These are phyloP conservation scores for Umbelopsis sp. DNA, from an alignment of 192 early-diverging fungal genomes.

Conservation along the genomic window DNA sequence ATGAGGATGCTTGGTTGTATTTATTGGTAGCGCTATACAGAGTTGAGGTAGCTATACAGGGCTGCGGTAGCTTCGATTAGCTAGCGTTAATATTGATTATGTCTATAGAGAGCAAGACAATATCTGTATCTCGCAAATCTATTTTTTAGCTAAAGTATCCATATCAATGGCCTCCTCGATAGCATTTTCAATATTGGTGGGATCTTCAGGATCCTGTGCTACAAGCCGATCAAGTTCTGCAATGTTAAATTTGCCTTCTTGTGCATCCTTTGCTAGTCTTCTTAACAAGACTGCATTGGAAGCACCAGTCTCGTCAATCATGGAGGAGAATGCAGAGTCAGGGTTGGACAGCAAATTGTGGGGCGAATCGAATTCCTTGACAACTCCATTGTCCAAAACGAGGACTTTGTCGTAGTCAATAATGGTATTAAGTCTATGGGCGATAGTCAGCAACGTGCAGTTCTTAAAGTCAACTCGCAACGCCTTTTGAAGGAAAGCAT, in stretches of 20 bases:
- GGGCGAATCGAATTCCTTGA: conserved; percentile 57
- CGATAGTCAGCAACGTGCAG: conserved; percentile 71
- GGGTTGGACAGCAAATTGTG: conserved; percentile 46
- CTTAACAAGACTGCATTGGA: conserved; percentile 60
- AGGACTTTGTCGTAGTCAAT: conserved; percentile 50
- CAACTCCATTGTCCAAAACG: conserved; percentile 46
- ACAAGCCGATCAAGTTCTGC: conserved; percentile 10
- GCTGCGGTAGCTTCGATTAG: no score
- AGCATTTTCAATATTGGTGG: no score
- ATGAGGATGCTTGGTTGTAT: no score
- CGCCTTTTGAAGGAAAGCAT: conserved; percentile 72
- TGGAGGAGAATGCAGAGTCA: conserved; percentile 49
- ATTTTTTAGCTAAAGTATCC: no score
- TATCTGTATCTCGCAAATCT: no score
- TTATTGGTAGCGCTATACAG: no score
- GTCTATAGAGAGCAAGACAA: no score
- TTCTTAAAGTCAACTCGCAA: conserved; percentile 66
- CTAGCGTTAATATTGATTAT: no score
- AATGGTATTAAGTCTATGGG: conserved; percentile 75
- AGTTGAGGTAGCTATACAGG: no score
- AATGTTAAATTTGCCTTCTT: conserved; percentile 23
- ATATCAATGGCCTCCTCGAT: no score
- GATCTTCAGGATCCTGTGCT: background rate
- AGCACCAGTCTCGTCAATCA: conserved; percentile 73
- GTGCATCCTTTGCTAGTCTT: conserved; percentile 47